These are phyloP conservation scores for Nemania abortiva DNA, from an alignment of 2,329 filamentous ascomycete species.

Conservation along the genomic window DNA sequence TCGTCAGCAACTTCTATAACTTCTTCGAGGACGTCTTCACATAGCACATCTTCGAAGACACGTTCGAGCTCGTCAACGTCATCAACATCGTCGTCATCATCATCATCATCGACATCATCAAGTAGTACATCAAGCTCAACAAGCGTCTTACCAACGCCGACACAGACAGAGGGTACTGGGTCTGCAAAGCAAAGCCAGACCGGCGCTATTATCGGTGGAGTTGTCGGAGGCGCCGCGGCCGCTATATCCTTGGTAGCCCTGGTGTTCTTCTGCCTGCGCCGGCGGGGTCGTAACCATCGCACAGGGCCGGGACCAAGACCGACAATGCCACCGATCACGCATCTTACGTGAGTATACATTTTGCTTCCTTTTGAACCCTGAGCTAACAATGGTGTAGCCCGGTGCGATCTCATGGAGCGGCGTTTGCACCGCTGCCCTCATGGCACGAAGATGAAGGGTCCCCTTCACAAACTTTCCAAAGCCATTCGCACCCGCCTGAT, in stretches of 20 bases:
- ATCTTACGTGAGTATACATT: conserved; percentile 55
- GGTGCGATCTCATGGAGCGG: conserved; percentile 51
- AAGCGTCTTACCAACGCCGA: conserved; percentile 19
- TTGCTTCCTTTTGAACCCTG: no score
- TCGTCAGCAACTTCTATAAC: conserved; percentile 6
- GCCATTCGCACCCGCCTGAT: conserved; percentile 33
- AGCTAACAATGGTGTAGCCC: conserved; percentile 42
- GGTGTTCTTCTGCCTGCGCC: conserved; percentile 57
- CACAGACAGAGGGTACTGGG: background rate
- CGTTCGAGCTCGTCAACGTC: conserved; percentile 34
- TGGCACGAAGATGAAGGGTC: conserved; percentile 51
- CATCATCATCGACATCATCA: conserved; percentile 23
- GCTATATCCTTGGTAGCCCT: conserved; percentile 56
- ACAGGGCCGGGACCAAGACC: conserved; percentile 56
- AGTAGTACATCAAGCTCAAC: conserved; percentile 27
- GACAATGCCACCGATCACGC: conserved; percentile 50
- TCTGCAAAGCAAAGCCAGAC: conserved; percentile 46
- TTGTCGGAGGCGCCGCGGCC: conserved; percentile 63
- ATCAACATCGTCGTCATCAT: conserved; percentile 4
- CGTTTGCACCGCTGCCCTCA: conserved; percentile 55
- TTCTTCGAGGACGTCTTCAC: conserved; percentile 11
- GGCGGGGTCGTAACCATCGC: conserved; percentile 57
- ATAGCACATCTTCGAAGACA: conserved; percentile 35
- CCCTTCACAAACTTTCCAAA: conserved; percentile 30
- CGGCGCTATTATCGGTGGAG: conserved; percentile 67